These are phyloP conservation scores for Scheffersomyces insectosa DNA, from an alignment of 1,139 yeast species.

Conservation along the genomic window DNA sequence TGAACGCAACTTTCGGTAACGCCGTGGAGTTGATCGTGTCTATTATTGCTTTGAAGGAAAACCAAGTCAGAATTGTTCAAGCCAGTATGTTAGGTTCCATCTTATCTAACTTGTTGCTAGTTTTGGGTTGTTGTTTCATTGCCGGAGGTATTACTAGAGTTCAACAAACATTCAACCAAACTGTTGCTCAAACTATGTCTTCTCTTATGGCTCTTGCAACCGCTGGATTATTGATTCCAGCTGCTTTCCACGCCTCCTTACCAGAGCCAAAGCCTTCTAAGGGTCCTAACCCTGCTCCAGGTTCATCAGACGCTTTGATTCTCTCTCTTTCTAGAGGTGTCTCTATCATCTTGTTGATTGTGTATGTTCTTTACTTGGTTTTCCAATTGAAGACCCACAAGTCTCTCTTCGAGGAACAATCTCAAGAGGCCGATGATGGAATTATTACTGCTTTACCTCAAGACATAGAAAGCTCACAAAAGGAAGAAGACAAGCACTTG, in stretches of 20 bases:
- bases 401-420: slow-evolving; percentile 45
- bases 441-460: slow-evolving; percentile 33
- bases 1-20: slow-evolving; percentile 96
- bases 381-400: slow-evolving; percentile 92
- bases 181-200: slow-evolving; percentile 97
- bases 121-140: slow-evolving; percentile 91
- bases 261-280: slow-evolving; percentile 42
- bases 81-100: slow-evolving; percentile 97
- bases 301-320: slow-evolving; percentile 51
- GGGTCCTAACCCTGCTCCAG: slow-evolving; percentile 43
- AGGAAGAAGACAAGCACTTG: slow-evolving; percentile 33
- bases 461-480: slow-evolving; percentile 30
- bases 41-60: slow-evolving; percentile 78
- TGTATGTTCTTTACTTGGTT: slow-evolving; percentile 74
- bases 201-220: slow-evolving; percentile 90
- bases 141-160: slow-evolving; percentile 88
- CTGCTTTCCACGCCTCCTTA: slow-evolving; percentile 89
- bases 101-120: slow-evolving; percentile 80
- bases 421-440: slow-evolving; percentile 39
- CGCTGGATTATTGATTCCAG: slow-evolving; percentile 86
- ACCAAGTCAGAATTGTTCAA: slow-evolving; percentile 91
- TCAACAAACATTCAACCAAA: slow-evolving; percentile 88
- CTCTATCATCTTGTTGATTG: slow-evolving; percentile 71
- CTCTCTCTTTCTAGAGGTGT: slow-evolving; percentile 84
- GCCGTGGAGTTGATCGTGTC: slow-evolving; percentile 90